Base-by-base conservation (phyloP, 768 basidiomycete species). In the Tulasnella sp. region DNA sequence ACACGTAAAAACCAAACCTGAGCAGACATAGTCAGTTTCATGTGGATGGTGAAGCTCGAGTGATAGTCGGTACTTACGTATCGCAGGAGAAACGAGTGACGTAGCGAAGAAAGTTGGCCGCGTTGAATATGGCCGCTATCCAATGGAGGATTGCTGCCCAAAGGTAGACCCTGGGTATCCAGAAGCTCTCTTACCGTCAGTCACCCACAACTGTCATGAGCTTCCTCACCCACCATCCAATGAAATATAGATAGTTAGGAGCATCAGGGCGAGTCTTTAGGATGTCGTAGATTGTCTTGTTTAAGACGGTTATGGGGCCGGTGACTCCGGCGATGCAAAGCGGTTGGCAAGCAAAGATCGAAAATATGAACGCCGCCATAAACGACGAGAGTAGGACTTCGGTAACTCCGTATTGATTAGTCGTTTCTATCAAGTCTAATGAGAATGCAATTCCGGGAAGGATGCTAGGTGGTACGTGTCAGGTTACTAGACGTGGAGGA, bases 391-490 rank as follows among this genome's bases (percentile, higher is more conserved):
- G 64, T 0, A 96, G 82, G 6, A 94, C 91, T 79, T 97, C 95
- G 1, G 91, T 83, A 16, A 97, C 92, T 2, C 94, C 94, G 80
- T 97, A 96, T 76, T 93, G 86, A 29, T 87, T 84, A 1, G 94
- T 94, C 0, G 93, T 94, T 79, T 95, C 92, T 79, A 95, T 96
- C 16, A 97, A 82, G 78, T 95, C 93, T 68, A 97, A 79, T 26
- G 93, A 94, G 79, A 97, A 97, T 1, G 95, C 94, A 59, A 95
- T 90, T 9, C 91, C 93, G 17, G 94, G 93, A 19, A 95, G 83
- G n/a, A 94, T 88, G 75, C 90, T 91, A n/a, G n/a, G n/a, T n/a
- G n/a, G 75, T 5, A 67, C 7, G 44, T 1, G 16, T 66, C 34
- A 5, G 52, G 42, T 44, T n/a, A 44, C 14, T 17, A 5, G 26